Percentiles rank a stretch among this genome's conserved stretches.
These are phyloP conservation scores for Ceratocystis cubensis DNA, from an alignment of 2,329 filamentous ascomycete genomes.

Conservation along the genomic window DNA sequence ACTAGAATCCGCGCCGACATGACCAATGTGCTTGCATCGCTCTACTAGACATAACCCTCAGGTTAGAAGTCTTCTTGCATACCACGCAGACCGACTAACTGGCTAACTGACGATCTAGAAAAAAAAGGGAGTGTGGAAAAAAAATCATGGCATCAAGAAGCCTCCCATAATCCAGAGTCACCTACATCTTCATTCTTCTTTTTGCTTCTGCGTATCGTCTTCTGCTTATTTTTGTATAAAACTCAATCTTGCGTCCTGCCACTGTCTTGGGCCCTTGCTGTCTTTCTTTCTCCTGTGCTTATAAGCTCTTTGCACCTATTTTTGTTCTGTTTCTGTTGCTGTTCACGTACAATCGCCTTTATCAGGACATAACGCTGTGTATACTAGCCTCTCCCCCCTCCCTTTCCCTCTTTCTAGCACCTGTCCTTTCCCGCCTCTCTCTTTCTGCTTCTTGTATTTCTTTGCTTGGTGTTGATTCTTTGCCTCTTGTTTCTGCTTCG, in stretches of 20 bases:
- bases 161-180: background rate
- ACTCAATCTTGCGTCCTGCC: background rate
- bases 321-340: conserved; percentile 5
- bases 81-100: background rate
- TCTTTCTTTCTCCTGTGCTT: conserved; percentile 1
- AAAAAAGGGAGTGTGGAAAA: background rate
- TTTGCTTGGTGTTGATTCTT: background rate
- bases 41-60: background rate
- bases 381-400: conserved; percentile 7
- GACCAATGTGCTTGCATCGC: background rate
- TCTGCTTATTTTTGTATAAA: conserved; percentile 7
- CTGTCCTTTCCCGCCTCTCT: background rate
- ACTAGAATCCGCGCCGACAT: background rate
- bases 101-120: background rate
- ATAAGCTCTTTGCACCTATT: conserved; percentile 2
- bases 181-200: background rate
- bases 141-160: background rate
- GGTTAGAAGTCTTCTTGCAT: background rate
- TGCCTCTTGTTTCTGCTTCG: background rate
- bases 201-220: background rate
- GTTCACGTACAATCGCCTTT: conserved; percentile 2
- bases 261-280: background rate
- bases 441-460: background rate
- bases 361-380: conserved; percentile 15
- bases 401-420: background rate